phyloP scores from a whole-genome alignment of 2,329 filamentous ascomycete species.

The Sporothrix brunneoviolacea region DNA sequence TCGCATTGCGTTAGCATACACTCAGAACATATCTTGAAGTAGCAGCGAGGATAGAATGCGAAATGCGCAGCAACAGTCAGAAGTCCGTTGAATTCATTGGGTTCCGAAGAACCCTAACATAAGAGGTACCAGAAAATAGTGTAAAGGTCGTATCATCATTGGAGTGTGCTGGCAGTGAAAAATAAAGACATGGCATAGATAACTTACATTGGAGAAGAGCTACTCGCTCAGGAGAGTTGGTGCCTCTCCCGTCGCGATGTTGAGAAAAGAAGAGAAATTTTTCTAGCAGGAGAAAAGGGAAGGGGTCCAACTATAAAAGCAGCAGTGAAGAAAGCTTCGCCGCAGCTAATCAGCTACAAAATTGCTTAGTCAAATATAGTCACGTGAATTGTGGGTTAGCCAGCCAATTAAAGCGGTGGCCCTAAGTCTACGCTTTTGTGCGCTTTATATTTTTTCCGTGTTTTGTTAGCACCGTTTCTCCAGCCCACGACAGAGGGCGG shows the following conservation, averaged over 20 bases:
- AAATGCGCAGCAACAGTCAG: constrained; percentile 46
- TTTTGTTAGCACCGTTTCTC: too few species aligned
- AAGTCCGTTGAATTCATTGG: constrained; percentile 84
- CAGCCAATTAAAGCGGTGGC: neutral
- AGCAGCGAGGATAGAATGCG: neutral
- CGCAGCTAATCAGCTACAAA: neutral
- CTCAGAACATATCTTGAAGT: neutral
- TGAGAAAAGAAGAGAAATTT: neutral
- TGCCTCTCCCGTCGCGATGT: neutral
- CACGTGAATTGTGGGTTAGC: too few species aligned
- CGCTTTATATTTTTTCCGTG: constrained; percentile 5
- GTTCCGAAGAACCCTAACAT: constrained; percentile 63
- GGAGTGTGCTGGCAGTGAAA: constrained; percentile 4
- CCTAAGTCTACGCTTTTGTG: neutral
- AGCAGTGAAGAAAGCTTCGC: neutral
- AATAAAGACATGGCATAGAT: neutral
- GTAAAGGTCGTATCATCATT: constrained; percentile 63
- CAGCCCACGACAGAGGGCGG: neutral
- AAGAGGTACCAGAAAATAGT: constrained; percentile 96
- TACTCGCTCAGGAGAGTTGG: neutral
- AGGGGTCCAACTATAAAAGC: neutral
- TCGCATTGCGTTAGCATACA: neutral
- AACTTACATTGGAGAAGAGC: constrained; percentile 5
- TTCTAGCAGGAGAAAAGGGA: neutral
- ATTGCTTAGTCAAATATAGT: neutral